These are phyloP conservation scores for Cinchona pubescens DNA, from an alignment of 257 asterid genomes.

Conservation along the genomic window DNA sequence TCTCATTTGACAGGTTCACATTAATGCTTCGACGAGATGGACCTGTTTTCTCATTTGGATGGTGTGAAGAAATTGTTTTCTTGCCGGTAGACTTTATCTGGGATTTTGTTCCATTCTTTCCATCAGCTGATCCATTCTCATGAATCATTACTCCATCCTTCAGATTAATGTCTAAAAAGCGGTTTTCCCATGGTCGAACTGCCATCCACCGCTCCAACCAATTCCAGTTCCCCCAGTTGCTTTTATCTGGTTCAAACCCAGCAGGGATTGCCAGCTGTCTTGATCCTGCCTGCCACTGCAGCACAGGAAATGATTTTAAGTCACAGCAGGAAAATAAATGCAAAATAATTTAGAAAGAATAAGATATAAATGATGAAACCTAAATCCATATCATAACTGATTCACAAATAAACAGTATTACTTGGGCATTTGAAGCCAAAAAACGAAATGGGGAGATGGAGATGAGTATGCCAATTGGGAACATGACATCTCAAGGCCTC, in stretches of 20 bases:
- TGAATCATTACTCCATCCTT: slow-evolving; percentile 63
- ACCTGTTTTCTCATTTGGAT: slow-evolving; percentile 46
- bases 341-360: not conserved
- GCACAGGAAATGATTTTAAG: slow-evolving; percentile 17
- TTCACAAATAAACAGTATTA: not conserved
- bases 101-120: slow-evolving; percentile 39
- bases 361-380: not conserved
- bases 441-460: not conserved
- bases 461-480: not conserved
- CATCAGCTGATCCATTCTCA: slow-evolving; percentile 51
- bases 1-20: slow-evolving; percentile 48
- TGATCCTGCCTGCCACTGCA: slow-evolving; percentile 99
- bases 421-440: not conserved
- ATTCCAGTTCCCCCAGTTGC: slow-evolving; percentile 99
- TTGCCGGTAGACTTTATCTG: slow-evolving; percentile 44
- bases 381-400: not conserved
- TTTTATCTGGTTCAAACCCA: slow-evolving; percentile 82
- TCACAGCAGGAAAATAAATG: not conserved
- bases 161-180: slow-evolving; percentile 66
- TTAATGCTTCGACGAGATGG: slow-evolving; percentile 49
- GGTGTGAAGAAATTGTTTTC: slow-evolving; percentile 39
- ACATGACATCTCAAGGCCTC: not conserved
- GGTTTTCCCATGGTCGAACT: slow-evolving; percentile 99
- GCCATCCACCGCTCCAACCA: slow-evolving; percentile 99
- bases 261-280: slow-evolving; percentile 51